Conservation (phyloP, 169 alveolate genomes). For the Sarcocystis neurona region DNA sequence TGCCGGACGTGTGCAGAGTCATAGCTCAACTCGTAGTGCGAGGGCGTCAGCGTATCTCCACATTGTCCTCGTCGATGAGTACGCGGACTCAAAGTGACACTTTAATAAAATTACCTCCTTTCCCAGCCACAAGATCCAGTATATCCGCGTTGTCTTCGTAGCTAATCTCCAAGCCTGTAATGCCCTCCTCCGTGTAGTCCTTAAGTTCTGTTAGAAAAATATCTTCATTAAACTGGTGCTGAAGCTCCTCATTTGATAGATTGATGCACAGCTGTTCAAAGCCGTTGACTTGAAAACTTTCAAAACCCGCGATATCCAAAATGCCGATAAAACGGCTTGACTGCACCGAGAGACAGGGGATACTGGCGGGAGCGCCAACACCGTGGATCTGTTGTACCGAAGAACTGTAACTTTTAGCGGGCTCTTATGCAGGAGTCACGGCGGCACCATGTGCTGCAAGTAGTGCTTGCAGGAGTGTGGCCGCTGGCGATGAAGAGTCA, state of each 20-base stretch:
- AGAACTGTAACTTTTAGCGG: no score
- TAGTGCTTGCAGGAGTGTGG: no score
- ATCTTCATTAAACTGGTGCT: constrained; percentile 89
- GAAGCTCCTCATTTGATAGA: constrained; percentile 97
- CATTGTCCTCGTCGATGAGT: no score
- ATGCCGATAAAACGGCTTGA: constrained; percentile 62
- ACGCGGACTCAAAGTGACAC: no score
- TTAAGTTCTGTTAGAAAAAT: constrained; percentile 49
- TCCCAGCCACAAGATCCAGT: constrained; percentile 34
- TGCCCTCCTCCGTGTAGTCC: constrained; percentile 41
- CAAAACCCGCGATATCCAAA: constrained; percentile 98
- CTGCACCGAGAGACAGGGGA: not conserved
- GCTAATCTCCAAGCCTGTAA: not conserved
- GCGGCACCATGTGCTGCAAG: no score
- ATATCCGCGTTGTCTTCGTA: constrained; percentile 43
- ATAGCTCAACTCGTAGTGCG: no score
- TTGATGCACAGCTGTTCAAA: constrained; percentile 98
- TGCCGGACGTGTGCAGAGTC: no score
- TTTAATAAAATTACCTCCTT: constrained; percentile 57
- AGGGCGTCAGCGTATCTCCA: no score
- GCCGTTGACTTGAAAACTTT: constrained; percentile 92
- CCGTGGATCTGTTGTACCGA: no score
- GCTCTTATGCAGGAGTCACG: no score
- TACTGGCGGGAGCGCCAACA: no score
- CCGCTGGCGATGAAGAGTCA: no score